Conservation (phyloP, 2,329 filamentous ascomycete species). For the Epichloe baconii region DNA sequence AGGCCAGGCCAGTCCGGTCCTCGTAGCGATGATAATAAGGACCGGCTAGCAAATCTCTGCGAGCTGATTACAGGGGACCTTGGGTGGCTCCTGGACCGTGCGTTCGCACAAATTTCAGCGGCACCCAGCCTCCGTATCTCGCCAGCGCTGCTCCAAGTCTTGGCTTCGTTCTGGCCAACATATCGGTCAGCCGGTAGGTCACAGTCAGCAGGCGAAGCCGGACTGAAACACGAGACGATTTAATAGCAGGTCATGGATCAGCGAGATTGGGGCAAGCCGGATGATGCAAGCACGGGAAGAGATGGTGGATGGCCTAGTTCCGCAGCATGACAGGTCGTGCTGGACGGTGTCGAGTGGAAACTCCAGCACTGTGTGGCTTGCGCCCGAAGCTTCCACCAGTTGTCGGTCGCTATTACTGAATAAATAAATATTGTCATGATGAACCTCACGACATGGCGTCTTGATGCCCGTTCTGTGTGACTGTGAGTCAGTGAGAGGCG, state of each 20-base stretch:
- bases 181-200: not conserved
- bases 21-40: not conserved
- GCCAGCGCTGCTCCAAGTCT: not conserved
- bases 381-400: too few species aligned
- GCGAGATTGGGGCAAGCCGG: not conserved
- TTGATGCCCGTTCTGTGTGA: not conserved
- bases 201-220: not conserved
- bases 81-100: not conserved
- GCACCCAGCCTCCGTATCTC: too few species aligned
- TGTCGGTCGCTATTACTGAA: too few species aligned
- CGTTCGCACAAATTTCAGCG: not conserved
- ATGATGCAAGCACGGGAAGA: not conserved
- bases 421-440: too few species aligned
- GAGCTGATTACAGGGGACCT: not conserved
- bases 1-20: not conserved
- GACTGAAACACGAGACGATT: not conserved
- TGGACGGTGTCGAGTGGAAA: too few species aligned
- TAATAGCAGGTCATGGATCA: not conserved
- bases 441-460: too few species aligned
- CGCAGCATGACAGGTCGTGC: too few species aligned
- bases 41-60: not conserved
- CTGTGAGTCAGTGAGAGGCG: not conserved
- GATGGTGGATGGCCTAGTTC: not conserved
- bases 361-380: too few species aligned
- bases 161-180: not conserved